These are phyloP conservation scores for Neurospora sp. DNA, from an alignment of 2,329 filamentous ascomycete species.

Conservation along the genomic window DNA sequence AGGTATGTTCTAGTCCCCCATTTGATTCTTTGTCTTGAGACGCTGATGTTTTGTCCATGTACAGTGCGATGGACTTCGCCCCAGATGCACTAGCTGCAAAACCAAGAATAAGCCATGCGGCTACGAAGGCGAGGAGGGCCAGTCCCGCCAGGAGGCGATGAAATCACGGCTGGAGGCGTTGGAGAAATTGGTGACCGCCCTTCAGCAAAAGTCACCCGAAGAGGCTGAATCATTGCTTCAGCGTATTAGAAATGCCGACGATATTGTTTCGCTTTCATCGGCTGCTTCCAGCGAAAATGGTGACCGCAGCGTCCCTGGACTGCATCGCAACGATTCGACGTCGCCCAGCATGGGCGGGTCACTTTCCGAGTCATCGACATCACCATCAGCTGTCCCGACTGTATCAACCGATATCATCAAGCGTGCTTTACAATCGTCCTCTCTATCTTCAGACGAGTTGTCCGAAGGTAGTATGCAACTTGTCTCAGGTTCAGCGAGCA, in stretches of 20 bases:
- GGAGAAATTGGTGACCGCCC: conserved; percentile 19
- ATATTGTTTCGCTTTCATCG: conserved; percentile 4
- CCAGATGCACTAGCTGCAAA: conserved; percentile 21
- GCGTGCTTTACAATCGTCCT: not conserved
- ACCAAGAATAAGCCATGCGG: conserved; percentile 19
- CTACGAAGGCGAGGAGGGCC: conserved; percentile 23
- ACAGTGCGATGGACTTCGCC: conserved; percentile 24
- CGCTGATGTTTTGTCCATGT: not conserved
- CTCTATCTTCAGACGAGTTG: not conserved
- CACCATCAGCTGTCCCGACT: not conserved
- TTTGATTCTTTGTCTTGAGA: not conserved
- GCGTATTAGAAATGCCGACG: conserved; percentile 16
- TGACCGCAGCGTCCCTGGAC: not conserved
- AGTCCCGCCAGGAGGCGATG: conserved; percentile 22
- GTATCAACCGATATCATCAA: not conserved
- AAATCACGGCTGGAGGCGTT: conserved; percentile 20
- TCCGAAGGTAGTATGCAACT: not conserved
- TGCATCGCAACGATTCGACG: not conserved
- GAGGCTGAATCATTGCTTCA: conserved; percentile 19
- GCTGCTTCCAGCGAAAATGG: not conserved
- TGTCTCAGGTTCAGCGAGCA: not conserved
- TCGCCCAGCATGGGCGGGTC: not conserved
- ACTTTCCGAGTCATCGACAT: not conserved
- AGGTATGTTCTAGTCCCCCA: conserved; percentile 8
- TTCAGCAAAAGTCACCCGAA: conserved; percentile 15